Evolutionary conservation across 2,329 filamentous ascomycete species (phyloP).

Genomic region (Ophiostoma tasmaniense): DNA sequence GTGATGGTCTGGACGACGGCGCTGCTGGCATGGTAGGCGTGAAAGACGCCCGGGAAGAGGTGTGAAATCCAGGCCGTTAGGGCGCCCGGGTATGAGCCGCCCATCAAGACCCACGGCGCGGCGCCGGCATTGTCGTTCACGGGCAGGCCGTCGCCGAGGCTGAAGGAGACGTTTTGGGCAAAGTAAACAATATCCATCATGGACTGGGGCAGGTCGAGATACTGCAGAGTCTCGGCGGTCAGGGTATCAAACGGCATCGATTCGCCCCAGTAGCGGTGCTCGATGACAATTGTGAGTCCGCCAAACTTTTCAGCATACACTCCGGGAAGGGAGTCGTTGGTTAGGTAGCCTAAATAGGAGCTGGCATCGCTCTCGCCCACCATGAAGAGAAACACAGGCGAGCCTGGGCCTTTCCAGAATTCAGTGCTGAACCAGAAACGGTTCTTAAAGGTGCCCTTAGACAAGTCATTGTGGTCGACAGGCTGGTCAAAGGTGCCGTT

Average conservation of each 20-base stretch:
- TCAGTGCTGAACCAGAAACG: constrained; percentile 34
- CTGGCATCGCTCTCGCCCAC: constrained; percentile 28
- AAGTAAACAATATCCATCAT: constrained; percentile 35
- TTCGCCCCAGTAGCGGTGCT: constrained; percentile 37
- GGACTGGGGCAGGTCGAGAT: constrained; percentile 34
- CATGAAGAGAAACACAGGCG: constrained; percentile 34
- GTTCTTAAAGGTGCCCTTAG: constrained; percentile 34
- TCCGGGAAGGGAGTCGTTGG: constrained; percentile 29
- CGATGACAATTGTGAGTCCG: constrained; percentile 32
- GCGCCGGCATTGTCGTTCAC: constrained; percentile 35
- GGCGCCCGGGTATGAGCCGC: constrained; percentile 49
- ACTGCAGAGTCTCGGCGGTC: constrained; percentile 31
- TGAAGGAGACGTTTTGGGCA: constrained; percentile 31
- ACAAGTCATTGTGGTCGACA: constrained; percentile 33
- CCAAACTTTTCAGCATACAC: constrained; percentile 31
- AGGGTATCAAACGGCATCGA: constrained; percentile 32
- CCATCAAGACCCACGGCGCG: constrained; percentile 48
- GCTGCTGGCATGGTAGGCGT: constrained; percentile 49
- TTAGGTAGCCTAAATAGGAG: constrained; percentile 24
- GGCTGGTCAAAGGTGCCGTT: constrained; percentile 32
- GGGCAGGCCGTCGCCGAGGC: constrained; percentile 29
- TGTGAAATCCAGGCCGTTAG: constrained; percentile 45
- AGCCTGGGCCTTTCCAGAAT: constrained; percentile 33
- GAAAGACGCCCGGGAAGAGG: constrained; percentile 45
- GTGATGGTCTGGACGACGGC: constrained; percentile 46